phyloP scores from a whole-genome alignment of 768 basidiomycete species.

The Grammothele lineata region DNA sequence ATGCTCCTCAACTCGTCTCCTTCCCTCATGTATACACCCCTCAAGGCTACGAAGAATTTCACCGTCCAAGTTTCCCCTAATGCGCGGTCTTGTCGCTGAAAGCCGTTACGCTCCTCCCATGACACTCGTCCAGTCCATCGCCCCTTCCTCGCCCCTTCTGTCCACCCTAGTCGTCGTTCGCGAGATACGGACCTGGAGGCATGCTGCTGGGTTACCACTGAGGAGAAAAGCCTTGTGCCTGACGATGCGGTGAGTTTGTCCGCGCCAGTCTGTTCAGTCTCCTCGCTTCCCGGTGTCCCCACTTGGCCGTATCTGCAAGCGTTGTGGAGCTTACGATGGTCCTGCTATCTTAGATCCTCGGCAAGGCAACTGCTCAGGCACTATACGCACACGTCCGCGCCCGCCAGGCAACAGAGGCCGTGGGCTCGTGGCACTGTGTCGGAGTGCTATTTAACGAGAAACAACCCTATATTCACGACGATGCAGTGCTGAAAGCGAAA shows the following conservation, averaged over 20 bases:
- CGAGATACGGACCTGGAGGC: slow-evolving; percentile 88
- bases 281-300: too few relatives aligned
- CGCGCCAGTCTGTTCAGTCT: too few relatives aligned
- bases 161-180: slow-evolving; percentile 75
- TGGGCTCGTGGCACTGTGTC: slow-evolving; percentile 83
- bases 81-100: slow-evolving; percentile 51
- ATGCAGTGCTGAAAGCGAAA: slow-evolving; percentile 39
- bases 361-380: slow-evolving; percentile 71
- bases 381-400: slow-evolving; percentile 81
- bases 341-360: slow-evolving; percentile 68
- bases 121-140: slow-evolving; percentile 68
- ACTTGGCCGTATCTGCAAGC: too few relatives aligned
- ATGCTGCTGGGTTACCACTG: slow-evolving; percentile 43
- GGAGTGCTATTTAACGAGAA: too few relatives aligned
- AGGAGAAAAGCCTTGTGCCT: slow-evolving; percentile 49
- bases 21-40: too few relatives aligned
- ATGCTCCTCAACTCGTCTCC: slow-evolving; percentile 27
- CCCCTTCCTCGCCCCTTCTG: slow-evolving; percentile 63
- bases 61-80: slow-evolving; percentile 40
- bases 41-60: slow-evolving; percentile 64
- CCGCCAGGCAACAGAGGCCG: slow-evolving; percentile 80
- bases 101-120: slow-evolving; percentile 84
- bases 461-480: too few relatives aligned
- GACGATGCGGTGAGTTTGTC: slow-evolving; percentile 70
- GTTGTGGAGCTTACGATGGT: not conserved